Conservation (phyloP, 1,284 basidiomycete species). For the Spongiforma sp. region DNA sequence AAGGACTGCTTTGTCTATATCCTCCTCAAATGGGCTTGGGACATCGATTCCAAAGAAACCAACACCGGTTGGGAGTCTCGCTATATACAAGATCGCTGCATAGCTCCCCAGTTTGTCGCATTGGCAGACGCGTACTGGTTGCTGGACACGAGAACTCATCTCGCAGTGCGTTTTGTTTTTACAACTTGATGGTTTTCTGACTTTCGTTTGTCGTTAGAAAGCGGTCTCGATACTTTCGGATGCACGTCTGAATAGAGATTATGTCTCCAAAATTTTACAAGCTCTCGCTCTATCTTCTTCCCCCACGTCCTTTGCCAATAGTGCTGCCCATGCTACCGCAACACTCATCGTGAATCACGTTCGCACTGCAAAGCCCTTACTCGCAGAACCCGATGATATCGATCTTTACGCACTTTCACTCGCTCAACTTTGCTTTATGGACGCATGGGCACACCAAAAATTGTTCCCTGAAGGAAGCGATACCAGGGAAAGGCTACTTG, state of each 20-base stretch:
- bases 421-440: constrained; percentile 61
- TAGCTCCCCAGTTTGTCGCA: constrained; percentile 73
- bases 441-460: constrained; percentile 75
- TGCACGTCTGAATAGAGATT: too few relatives aligned
- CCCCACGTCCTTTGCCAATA: constrained; percentile 58
- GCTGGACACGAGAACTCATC: constrained; percentile 66
- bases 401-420: constrained; percentile 69
- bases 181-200: constrained; percentile 61
- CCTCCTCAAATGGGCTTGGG: constrained; percentile 75
- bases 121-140: constrained; percentile 82
- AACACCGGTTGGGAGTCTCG: constrained; percentile 41
- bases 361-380: constrained; percentile 68
- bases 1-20: constrained; percentile 77
- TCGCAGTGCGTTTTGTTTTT: constrained; percentile 53
- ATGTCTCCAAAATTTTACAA: too few relatives aligned
- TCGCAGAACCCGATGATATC: constrained; percentile 69
- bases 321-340: constrained; percentile 44
- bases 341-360: constrained; percentile 69
- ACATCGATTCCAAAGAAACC: constrained; percentile 45
- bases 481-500: constrained; percentile 57
- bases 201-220: constrained; percentile 51
- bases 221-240: too few relatives aligned
- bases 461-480: constrained; percentile 63
- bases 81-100: constrained; percentile 59
- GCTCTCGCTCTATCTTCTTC: constrained; percentile 43